These are phyloP conservation scores for Plasmodium chabaudi DNA, from an alignment of 169 alveolate species.

Conservation along the genomic window DNA sequence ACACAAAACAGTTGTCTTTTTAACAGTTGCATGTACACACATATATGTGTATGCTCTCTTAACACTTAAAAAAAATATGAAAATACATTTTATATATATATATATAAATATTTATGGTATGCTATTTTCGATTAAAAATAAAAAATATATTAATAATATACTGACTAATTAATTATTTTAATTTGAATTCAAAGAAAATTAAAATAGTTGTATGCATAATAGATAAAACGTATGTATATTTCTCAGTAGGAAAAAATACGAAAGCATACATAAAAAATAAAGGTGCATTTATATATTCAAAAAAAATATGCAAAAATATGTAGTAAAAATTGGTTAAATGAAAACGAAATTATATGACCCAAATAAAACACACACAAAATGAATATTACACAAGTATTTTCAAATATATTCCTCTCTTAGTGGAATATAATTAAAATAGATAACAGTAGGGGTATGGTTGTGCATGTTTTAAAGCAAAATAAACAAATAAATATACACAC, in stretches of 20 bases:
- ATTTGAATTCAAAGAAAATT: constrained; percentile 33
- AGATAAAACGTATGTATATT: constrained; percentile 7
- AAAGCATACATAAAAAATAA: constrained; percentile 19
- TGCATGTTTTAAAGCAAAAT: constrained; percentile 30
- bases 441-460: too few relatives aligned
- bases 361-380: too few relatives aligned
- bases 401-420: too few relatives aligned
- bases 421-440: too few relatives aligned
- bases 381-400: too few relatives aligned
- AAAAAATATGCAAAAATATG: neutral
- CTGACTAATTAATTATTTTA: constrained; percentile 10
- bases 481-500: neutral
- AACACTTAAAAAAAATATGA: neutral
- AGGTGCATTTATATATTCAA: constrained; percentile 21
- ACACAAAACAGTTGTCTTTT: constrained; percentile 14
- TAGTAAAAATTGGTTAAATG: neutral
- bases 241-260: neutral
- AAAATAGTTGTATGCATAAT: constrained; percentile 31
- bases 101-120: neutral
- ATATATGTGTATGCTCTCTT: constrained; percentile 3
- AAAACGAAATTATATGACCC: neutral
- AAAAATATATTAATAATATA: neutral
- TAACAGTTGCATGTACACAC: constrained; percentile 11
- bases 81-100: neutral
- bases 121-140: constrained; percentile 1